A percentile compares a stretch with the other conserved stretches of the same genome.
phyloP scores from a whole-genome alignment of 805 yeast genomes.

The Saccharomycopsis schoenii region DNA sequence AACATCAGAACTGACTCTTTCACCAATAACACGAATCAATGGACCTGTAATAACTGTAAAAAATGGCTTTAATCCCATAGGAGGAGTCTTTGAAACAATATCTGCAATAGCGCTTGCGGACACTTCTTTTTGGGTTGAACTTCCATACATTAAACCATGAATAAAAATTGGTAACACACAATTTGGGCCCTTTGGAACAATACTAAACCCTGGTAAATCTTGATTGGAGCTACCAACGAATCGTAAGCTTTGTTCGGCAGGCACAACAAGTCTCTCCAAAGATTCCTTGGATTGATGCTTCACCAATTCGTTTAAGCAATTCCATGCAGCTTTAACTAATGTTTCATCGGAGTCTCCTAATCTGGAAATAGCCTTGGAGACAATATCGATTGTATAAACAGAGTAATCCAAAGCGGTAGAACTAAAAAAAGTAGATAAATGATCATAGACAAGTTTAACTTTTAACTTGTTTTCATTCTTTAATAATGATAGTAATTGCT shows the following conservation, averaged over 20 bases:
- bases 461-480: slow-evolving; percentile 63
- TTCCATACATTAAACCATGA: slow-evolving; percentile 94
- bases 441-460: slow-evolving; percentile 53
- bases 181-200: slow-evolving; percentile 73
- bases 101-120: slow-evolving; percentile 88
- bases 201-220: slow-evolving; percentile 61
- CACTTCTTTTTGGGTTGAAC: slow-evolving; percentile 67
- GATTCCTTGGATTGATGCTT: slow-evolving; percentile 65
- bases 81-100: slow-evolving; percentile 75
- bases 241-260: slow-evolving; percentile 64
- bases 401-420: slow-evolving; percentile 59
- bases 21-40: slow-evolving; percentile 94
- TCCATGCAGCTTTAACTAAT: slow-evolving; percentile 57
- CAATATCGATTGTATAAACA: slow-evolving; percentile 65
- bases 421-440: slow-evolving; percentile 64
- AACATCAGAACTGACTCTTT: slow-evolving; percentile 81
- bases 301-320: slow-evolving; percentile 55
- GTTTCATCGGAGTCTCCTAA: slow-evolving; percentile 59
- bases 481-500: slow-evolving; percentile 64
- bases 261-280: slow-evolving; percentile 66
- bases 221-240: slow-evolving; percentile 41
- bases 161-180: slow-evolving; percentile 84
- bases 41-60: slow-evolving; percentile 96
- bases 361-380: slow-evolving; percentile 55
- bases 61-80: slow-evolving; percentile 71